Evolutionary conservation across 306 rosid genomes (phyloP).

Genomic region (Oemleria cerasiformis): DNA sequence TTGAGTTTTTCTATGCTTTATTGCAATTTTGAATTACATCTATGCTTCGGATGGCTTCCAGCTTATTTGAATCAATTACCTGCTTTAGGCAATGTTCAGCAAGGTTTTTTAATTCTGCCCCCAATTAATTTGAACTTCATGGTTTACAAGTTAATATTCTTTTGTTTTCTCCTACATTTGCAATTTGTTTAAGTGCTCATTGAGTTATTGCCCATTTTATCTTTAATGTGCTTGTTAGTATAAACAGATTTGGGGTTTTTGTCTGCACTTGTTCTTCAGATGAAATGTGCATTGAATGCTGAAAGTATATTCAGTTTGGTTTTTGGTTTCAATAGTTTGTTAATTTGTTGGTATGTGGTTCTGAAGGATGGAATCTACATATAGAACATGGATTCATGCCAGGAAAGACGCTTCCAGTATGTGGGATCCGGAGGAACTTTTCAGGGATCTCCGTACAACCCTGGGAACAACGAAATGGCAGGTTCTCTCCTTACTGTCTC

Average conservation of each 20-base stretch:
- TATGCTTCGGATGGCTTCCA: neutral
- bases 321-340: constrained; percentile 22
- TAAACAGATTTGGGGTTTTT: neutral
- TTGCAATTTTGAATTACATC: neutral
- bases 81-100: neutral
- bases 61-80: neutral
- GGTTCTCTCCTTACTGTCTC: constrained; percentile 47
- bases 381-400: constrained; percentile 75
- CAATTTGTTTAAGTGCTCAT: neutral
- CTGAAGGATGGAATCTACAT: constrained; percentile 84
- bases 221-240: neutral
- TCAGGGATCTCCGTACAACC: constrained; percentile 73
- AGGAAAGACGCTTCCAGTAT: constrained; percentile 46
- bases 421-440: constrained; percentile 66
- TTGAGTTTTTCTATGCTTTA: neutral
- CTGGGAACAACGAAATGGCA: constrained; percentile 98
- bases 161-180: neutral
- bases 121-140: constrained; percentile 2
- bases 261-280: neutral
- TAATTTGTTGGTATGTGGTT: constrained; percentile 12
- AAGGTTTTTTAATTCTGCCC: neutral
- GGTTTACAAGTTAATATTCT: constrained; percentile 1
- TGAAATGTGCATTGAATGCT: neutral
- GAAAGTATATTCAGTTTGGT: too few relatives aligned
- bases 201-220: neutral